A percentile compares a stretch with the other conserved stretches of the same genome.
These are phyloP conservation scores for Daldinia caldariorum DNA, from an alignment of 495 filamentous ascomycete genomes.

Conservation along the genomic window DNA sequence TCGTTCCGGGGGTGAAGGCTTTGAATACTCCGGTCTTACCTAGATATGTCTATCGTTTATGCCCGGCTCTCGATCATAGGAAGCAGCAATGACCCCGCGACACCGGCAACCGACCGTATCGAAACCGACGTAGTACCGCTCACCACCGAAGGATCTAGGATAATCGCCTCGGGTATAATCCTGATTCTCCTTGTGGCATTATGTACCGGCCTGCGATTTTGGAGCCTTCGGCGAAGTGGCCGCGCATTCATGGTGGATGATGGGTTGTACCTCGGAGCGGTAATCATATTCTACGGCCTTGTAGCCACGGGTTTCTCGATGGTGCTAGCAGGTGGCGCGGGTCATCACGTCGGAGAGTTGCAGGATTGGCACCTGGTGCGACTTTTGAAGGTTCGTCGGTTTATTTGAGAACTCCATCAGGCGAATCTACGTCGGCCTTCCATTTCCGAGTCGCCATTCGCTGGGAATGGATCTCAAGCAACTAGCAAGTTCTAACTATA, in stretches of 20 bases:
- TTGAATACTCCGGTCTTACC: neutral
- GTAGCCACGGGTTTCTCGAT: constrained; percentile 29
- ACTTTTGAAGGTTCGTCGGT: constrained; percentile 37
- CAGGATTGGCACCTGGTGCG: constrained; percentile 37
- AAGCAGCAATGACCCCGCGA: constrained; percentile 18
- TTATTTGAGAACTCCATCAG: neutral
- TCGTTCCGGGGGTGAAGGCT: constrained; percentile 17
- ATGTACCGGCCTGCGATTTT: constrained; percentile 39
- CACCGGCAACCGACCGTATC: constrained; percentile 11
- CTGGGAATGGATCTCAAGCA: neutral
- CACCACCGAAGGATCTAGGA: constrained; percentile 24
- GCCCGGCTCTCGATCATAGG: constrained; percentile 18
- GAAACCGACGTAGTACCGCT: constrained; percentile 33
- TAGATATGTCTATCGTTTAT: constrained; percentile 35
- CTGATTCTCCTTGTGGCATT: constrained; percentile 29
- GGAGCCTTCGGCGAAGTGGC: constrained; percentile 29
- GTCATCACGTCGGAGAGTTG: constrained; percentile 26
- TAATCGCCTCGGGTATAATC: constrained; percentile 27
- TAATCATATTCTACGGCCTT: constrained; percentile 34
- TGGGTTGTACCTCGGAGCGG: constrained; percentile 30
- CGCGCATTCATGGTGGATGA: constrained; percentile 35
- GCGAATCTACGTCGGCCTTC: neutral
- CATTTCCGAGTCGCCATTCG: neutral
- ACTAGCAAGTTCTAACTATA: neutral
- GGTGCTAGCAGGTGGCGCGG: constrained; percentile 35